Conservation (phyloP, 1,284 basidiomycete species). For the Naganishia cerealis region DNA sequence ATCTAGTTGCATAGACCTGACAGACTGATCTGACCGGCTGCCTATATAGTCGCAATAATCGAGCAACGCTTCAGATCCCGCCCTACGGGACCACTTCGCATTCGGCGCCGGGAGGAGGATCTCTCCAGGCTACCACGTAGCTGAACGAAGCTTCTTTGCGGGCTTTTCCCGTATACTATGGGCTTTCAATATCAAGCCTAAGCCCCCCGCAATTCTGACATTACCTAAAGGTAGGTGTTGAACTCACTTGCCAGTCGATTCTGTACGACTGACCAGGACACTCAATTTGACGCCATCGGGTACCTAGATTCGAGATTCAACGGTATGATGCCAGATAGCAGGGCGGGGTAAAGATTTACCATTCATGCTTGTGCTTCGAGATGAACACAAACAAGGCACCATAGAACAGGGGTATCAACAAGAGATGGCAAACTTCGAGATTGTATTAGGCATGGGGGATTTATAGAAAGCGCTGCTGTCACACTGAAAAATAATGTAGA, state of each 20-base stretch:
- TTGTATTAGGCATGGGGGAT: background rate
- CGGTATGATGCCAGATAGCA: background rate
- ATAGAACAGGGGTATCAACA: background rate
- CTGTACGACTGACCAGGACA: background rate
- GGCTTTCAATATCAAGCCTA: background rate
- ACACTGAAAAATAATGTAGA: background rate
- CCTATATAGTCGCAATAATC: background rate
- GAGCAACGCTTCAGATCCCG: background rate
- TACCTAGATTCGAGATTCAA: background rate
- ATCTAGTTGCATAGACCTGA: background rate
- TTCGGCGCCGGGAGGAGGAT: slow-evolving; percentile 38
- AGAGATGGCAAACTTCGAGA: background rate
- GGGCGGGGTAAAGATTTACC: slow-evolving; percentile 1
- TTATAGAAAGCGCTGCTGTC: background rate
- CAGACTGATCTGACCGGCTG: background rate
- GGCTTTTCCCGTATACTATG: background rate
- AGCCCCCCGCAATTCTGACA: background rate
- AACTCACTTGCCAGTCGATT: background rate
- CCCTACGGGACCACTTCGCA: slow-evolving; percentile 34
- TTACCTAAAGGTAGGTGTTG: background rate
- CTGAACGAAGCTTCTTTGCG: slow-evolving; percentile 31
- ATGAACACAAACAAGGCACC: background rate
- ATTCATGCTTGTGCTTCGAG: background rate
- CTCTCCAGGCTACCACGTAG: slow-evolving; percentile 37
- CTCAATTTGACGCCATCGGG: background rate